phyloP scores from a whole-genome alignment of 1,284 basidiomycete genomes.

The Testicularia cyperi region DNA sequence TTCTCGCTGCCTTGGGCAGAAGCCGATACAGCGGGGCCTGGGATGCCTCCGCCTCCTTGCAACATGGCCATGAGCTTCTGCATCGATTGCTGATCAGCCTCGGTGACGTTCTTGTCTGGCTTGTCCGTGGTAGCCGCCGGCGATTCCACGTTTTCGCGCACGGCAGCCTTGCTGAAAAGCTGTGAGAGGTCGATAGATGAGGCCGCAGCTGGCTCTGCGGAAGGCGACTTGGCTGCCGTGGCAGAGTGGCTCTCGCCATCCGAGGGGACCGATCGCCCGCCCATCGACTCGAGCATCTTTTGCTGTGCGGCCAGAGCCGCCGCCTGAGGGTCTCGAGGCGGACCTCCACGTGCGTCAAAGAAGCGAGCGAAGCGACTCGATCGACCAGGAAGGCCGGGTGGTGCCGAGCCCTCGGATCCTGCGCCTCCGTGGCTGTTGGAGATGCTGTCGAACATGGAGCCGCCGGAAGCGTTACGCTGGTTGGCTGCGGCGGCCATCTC shows the following conservation, averaged over 20 bases:
- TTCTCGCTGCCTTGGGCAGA: not conserved
- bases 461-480: constrained; percentile 23
- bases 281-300: constrained; percentile 35
- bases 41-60: constrained; percentile 38
- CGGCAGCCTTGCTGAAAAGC: constrained; percentile 31
- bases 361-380: constrained; percentile 59
- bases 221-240: constrained; percentile 1
- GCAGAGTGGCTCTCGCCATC: no score
- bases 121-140: constrained; percentile 7
- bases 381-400: constrained; percentile 42
- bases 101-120: constrained; percentile 33
- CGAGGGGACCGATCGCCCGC: no score
- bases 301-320: constrained; percentile 49
- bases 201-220: not conserved
- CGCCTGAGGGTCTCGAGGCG: constrained; percentile 43
- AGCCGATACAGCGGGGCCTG: not conserved
- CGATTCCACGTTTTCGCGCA: constrained; percentile 19
- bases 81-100: constrained; percentile 56
- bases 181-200: constrained; percentile 39
- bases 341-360: constrained; percentile 42
- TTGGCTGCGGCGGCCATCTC: constrained; percentile 38
- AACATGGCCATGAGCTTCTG: constrained; percentile 59
- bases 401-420: constrained; percentile 11
- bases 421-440: constrained; percentile 35
- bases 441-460: constrained; percentile 39